Evolutionary conservation across 2,329 filamentous ascomycete species (phyloP), one percentile per base, ranked within the genome.

Genomic region (Botrytis porri): DNA sequence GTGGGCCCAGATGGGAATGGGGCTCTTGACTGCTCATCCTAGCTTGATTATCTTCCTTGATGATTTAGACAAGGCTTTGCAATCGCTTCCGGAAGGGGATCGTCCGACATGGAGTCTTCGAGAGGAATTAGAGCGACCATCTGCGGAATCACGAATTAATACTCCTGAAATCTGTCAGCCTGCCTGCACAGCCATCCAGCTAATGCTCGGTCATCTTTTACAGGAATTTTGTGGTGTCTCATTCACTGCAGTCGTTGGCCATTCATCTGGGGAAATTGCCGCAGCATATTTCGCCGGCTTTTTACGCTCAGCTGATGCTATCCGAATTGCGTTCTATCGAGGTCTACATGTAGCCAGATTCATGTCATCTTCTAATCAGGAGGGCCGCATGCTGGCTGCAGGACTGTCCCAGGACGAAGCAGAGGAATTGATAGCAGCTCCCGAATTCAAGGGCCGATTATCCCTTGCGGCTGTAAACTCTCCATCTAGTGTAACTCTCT

Each of bases 381-480:
- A 61, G 16, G 77, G 77, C 18, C 60, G 51, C 7, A 78, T 78
- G 77, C 14, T 77, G 18, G 76, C 76, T 20, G 73, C 66, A 18
- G 76, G 75, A 1, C 43, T 64, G 16, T 73, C 71, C 8, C 29
- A 75, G 7, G 71, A 78, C 45, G 70, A 75, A 4, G 75, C 74
- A 22, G 8, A 43, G 2, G 48, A 70, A 3, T 22, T 77, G 2
- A 69, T 71, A 43, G 37, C 22, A 9, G 29, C 51, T 4, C 32
- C 65, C 10, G 41, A 64, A 6, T 75, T 76, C 60, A n/a, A 62
- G 35, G 75, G 75, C 4, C 66, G 75, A 16, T 64, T 78, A 25
- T 35, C 75, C 25, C 75, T 83, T 37, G 83, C 83, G 6, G 81
- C 80, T 10, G 75, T 72, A 32, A 82, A 81, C 72, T 76, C 75